Percentiles rank a stretch among this genome's conserved stretches.
phyloP scores from a whole-genome alignment of 2,329 filamentous ascomycete genomes.

The Talaromyces sp. region DNA sequence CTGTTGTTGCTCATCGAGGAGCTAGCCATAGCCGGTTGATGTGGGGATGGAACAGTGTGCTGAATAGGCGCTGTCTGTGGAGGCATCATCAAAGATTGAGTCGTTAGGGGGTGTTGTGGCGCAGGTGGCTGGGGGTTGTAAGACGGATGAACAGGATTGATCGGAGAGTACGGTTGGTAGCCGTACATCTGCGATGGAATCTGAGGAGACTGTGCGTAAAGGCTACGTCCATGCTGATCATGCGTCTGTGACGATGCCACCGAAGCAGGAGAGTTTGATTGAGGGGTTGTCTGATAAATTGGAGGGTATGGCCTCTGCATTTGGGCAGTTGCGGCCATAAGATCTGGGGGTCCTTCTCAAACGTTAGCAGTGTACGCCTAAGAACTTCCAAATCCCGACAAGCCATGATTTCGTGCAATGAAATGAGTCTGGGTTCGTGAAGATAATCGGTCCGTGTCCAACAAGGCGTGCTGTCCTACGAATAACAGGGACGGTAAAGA shows the following conservation, averaged over 20 bases:
- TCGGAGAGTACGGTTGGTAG: slow-evolving; percentile 57
- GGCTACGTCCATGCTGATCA: slow-evolving; percentile 77
- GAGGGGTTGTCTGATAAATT: slow-evolving; percentile 84
- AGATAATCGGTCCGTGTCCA: not conserved
- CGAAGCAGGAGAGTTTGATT: slow-evolving; percentile 91
- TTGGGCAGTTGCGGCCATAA: slow-evolving; percentile 63
- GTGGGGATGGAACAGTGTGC: slow-evolving; percentile 32
- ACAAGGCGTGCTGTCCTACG: not conserved
- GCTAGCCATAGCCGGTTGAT: slow-evolving; percentile 45
- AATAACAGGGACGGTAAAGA: slow-evolving; percentile 9
- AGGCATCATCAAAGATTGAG: slow-evolving; percentile 55
- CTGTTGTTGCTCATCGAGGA: slow-evolving; percentile 65
- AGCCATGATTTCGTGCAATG: not conserved
- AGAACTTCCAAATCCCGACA: not conserved
- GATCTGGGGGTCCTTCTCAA: slow-evolving; percentile 68
- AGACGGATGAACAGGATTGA: slow-evolving; percentile 54
- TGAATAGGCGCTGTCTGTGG: slow-evolving; percentile 39
- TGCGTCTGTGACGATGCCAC: slow-evolving; percentile 86
- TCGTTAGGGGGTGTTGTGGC: slow-evolving; percentile 57
- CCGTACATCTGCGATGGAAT: slow-evolving; percentile 84
- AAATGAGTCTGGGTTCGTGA: not conserved
- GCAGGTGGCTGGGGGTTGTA: slow-evolving; percentile 57
- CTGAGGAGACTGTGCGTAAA: slow-evolving; percentile 81
- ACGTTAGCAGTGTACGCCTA: slow-evolving; percentile 10
- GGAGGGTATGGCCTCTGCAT: slow-evolving; percentile 76